Evolutionary conservation across 495 filamentous ascomycete genomes (phyloP).

Genomic region (Cercophora sp.): DNA sequence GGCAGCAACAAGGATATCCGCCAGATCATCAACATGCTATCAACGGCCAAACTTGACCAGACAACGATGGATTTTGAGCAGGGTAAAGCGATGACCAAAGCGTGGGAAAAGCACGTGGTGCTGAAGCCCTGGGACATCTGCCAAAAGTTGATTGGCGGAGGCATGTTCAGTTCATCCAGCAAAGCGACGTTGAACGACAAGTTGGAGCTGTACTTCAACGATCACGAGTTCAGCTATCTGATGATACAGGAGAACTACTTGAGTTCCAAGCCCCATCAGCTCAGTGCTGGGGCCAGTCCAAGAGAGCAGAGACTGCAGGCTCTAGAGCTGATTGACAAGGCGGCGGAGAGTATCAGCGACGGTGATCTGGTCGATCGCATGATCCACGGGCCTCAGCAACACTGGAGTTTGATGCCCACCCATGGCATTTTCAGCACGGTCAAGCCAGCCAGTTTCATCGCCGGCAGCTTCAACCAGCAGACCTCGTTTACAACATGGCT

Average conservation of each 20-base stretch:
- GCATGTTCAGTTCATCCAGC: slow-evolving; percentile 76
- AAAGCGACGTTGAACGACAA: slow-evolving; percentile 91
- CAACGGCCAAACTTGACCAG: slow-evolving; percentile 84
- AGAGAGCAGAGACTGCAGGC: slow-evolving; percentile 70
- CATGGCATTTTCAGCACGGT: slow-evolving; percentile 98
- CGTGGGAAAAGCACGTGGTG: slow-evolving; percentile 96
- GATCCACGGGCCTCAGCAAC: slow-evolving; percentile 97
- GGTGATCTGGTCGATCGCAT: slow-evolving; percentile 95
- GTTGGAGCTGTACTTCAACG: slow-evolving; percentile 98
- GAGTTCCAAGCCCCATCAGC: slow-evolving; percentile 65
- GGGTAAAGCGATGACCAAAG: slow-evolving; percentile 87
- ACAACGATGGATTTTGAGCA: slow-evolving; percentile 72
- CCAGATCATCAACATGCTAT: slow-evolving; percentile 98
- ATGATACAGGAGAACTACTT: slow-evolving; percentile 99
- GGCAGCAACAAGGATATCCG: slow-evolving; percentile 93
- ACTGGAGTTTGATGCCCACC: slow-evolving; percentile 96
- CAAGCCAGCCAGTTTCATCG: slow-evolving; percentile 82
- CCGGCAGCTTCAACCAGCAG: slow-evolving; percentile 61
- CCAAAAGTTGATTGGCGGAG: slow-evolving; percentile 81
- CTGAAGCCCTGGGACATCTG: slow-evolving; percentile 98
- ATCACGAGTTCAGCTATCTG: slow-evolving; percentile 91
- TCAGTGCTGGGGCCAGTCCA: slow-evolving; percentile 47
- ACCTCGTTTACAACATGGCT: slow-evolving; percentile 81
- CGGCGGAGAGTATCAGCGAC: slow-evolving; percentile 92
- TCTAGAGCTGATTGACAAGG: slow-evolving; percentile 79